These are phyloP conservation scores for Lepidium campestre DNA, from an alignment of 441 rosid genomes.

Conservation along the genomic window DNA sequence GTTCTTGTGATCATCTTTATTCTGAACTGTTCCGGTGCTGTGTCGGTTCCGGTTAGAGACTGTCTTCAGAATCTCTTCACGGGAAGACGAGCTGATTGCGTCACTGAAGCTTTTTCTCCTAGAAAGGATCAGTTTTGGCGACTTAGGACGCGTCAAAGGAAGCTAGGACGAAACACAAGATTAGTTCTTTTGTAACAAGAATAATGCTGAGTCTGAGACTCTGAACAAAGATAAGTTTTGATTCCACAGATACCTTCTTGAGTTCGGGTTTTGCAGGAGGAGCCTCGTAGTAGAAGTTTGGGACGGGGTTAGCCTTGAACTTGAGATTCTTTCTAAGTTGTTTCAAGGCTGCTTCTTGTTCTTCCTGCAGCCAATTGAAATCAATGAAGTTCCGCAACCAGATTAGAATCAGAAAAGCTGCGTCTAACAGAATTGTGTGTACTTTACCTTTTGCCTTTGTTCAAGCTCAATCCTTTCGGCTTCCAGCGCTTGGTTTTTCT, in stretches of 20 bases:
- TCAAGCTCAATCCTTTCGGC: constrained; percentile 68
- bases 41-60: constrained; percentile 49
- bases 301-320: constrained; percentile 87
- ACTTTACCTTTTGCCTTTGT: constrained; percentile 70
- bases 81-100: constrained; percentile 42
- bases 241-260: constrained; percentile 61
- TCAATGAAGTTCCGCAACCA: background rate
- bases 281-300: constrained; percentile 82
- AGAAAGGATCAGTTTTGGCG: constrained; percentile 61
- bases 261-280: constrained; percentile 82
- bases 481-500: constrained; percentile 76
- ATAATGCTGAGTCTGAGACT: background rate
- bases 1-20: constrained; percentile 38
- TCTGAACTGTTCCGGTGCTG: constrained; percentile 46
- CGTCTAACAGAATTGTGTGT: background rate
- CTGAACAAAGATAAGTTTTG: background rate
- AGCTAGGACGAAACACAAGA: constrained; percentile 35
- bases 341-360: constrained; percentile 88
- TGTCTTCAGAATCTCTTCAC: constrained; percentile 42
- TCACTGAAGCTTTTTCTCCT: constrained; percentile 82
- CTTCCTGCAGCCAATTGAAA: constrained; percentile 54
- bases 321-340: constrained; percentile 85
- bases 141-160: constrained; percentile 80
- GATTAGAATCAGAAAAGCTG: background rate
- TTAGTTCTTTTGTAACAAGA: constrained; percentile 3